Evolutionary conservation across 164 flowering plant genomes (phyloP), one percentile per base, ranked within the genome.

Genomic region (Nelumbo lutea): DNA sequence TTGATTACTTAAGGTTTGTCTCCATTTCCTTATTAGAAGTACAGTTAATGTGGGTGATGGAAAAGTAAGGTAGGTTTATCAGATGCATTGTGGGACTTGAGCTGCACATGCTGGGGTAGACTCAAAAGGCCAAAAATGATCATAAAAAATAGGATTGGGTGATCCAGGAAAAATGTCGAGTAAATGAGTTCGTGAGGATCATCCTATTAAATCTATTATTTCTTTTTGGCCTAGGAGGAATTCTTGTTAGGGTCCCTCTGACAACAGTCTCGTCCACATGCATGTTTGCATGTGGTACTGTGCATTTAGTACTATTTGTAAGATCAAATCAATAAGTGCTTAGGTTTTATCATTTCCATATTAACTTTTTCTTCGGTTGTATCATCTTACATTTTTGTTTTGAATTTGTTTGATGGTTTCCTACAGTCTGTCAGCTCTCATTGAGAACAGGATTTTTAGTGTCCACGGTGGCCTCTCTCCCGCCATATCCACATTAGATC

Each of bases 401-500:
- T 67, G 55, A 56, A 45, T 52, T 58, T 68, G 61, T 14, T 57
- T 64, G 68, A 47, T 59, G 39, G 15, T 66, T 74, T 70, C 45
- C 14, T 83, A 62, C 90, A 96, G 99, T 72, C 78, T 96, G 44
- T 96, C 99, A 15, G 99, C 99, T n/a, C 87, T 96, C 50, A 91
- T 96, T 65, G 99, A 96, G 81, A 96, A 93, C 83, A 86, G 78
- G 73, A 81, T 96, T 71, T 96, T 96, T 75, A 81, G 93, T 68
- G 99, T 96, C 67, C 99, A 96, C 78, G 99, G 99, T 69, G 98
- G 99, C 68, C 98, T 96, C 53, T 96, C 99, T 77, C 99, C 99
- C 65, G 83, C 97, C 70, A 90, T 96, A 62, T 77, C 89, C 76
- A 89, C 95, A 44, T 77, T 96, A 76, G 99, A 96, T 77, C 96